phyloP scores from a whole-genome alignment of 1,284 basidiomycete species.

The Cryptococcus sp. region DNA sequence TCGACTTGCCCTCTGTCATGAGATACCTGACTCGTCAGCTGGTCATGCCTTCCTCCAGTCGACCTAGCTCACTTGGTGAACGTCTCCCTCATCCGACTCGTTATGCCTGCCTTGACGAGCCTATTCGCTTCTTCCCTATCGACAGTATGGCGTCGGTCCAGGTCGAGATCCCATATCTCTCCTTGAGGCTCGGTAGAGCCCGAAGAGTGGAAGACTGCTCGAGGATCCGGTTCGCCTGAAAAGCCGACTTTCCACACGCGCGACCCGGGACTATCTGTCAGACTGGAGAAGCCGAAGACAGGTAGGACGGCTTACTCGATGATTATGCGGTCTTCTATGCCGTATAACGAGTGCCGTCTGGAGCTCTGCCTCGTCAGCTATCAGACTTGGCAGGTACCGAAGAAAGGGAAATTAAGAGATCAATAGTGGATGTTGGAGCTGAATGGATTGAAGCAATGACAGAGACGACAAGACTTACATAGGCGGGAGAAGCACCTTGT shows the following conservation, averaged over 20 bases:
- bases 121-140: constrained; percentile 62
- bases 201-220: constrained; percentile 39
- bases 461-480: constrained; percentile 13
- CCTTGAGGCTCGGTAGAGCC: constrained; percentile 8
- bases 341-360: constrained; percentile 46
- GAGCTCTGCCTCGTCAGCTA: constrained; percentile 27
- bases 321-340: constrained; percentile 47
- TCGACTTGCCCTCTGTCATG: constrained; percentile 84
- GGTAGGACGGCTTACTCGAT: constrained; percentile 41
- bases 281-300: not conserved
- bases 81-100: constrained; percentile 61
- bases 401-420: no score
- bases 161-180: constrained; percentile 42
- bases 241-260: constrained; percentile 49
- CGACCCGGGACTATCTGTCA: constrained; percentile 39
- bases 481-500: constrained; percentile 18
- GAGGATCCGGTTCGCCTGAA: constrained; percentile 46
- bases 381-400: not conserved
- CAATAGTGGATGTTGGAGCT: no score
- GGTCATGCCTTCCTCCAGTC: not conserved
- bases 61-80: constrained; percentile 69
- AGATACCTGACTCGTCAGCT: constrained; percentile 59
- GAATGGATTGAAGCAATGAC: not conserved
- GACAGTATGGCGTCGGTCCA: constrained; percentile 20
- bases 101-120: constrained; percentile 62